Evolutionary conservation across 2,329 filamentous ascomycete species (phyloP), one percentile per base, ranked within the genome.

Genomic region (Escovopsis sp.): DNA sequence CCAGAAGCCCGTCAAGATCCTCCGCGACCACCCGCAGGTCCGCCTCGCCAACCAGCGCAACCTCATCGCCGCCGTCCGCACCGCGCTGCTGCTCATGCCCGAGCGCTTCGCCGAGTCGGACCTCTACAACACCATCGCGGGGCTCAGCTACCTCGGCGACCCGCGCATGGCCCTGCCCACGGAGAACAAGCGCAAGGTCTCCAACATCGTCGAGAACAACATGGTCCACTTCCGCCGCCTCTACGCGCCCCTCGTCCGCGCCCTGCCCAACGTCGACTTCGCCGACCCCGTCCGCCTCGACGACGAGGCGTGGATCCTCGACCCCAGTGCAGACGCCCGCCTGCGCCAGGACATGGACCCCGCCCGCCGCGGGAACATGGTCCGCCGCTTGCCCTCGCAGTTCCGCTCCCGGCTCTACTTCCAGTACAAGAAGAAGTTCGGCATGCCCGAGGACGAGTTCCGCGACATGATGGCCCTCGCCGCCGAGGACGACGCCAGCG

Each of bases 1-100:
- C 40, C 91, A 98, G 49, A 98, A 98, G 59, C 91, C 91, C 2
- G 91, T 94, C 61, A 96, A 98, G 67, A 96, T 98, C 50, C 73
- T 98, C 14, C 81, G 88, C 39, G 91, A 98, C 58, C 85, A 98
- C 54, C 85, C 91, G 1, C 80, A 80, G 39, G 87, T 98, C 34
- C 84, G 91, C 29, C 75, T 96, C 29, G 86, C 89, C 5, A 96
- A 98, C 60, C 91, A 98, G 61, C 81, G 93, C 60, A 98, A 98
- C 58, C 73, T 98, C 14, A 74, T 96, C 35, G 89, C 89, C 8
- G 93, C 93, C 3, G 70, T 96, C 5, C 84, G 91, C 44, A 89
- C 88, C 4, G 86, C 91, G 0, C 72, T 98, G 1, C 72, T 98
- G 1, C 75, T 98, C 20, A 72, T 98, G 1, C 88, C 88, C 0